Conservation (phyloP, 2,329 filamentous ascomycete genomes). For the Fusarium mangiferae region DNA sequence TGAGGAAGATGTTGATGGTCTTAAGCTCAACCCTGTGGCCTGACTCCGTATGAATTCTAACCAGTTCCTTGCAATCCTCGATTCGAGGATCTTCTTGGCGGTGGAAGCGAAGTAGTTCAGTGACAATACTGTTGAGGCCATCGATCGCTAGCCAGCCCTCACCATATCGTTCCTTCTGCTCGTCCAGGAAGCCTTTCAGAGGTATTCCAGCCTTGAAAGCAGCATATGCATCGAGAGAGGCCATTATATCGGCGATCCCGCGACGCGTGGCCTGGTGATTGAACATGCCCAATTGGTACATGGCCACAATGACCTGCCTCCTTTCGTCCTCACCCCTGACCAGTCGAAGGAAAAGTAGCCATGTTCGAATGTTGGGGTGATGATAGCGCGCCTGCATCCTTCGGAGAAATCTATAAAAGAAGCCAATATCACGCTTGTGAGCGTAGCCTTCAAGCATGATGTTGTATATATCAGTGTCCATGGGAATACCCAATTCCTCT, state of each 20-base stretch:
- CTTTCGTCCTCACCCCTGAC: conserved; percentile 69
- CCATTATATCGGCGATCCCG: conserved; percentile 56
- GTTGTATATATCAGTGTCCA: conserved; percentile 61
- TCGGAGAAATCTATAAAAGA: conserved; percentile 54
- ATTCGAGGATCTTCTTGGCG: conserved; percentile 35
- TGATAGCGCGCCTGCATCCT: conserved; percentile 55
- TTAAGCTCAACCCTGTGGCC: conserved; percentile 41
- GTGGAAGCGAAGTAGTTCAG: conserved; percentile 55
- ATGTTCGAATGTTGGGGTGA: conserved; percentile 57
- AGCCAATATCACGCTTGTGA: conserved; percentile 51
- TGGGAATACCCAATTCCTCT: conserved; percentile 50
- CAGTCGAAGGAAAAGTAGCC: conserved; percentile 60
- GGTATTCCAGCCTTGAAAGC: conserved; percentile 51
- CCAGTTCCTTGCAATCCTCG: conserved; percentile 44
- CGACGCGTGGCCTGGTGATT: conserved; percentile 49
- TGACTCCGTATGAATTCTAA: conserved; percentile 41
- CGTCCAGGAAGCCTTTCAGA: conserved; percentile 51
- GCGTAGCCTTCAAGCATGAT: conserved; percentile 56
- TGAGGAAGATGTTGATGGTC: conserved; percentile 54
- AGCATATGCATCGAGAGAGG: conserved; percentile 54
- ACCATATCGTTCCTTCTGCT: conserved; percentile 58
- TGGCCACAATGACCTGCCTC: conserved; percentile 57
- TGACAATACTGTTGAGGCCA: conserved; percentile 53
- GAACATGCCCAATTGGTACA: conserved; percentile 59
- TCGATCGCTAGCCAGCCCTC: conserved; percentile 55